Evolutionary conservation across 805 yeast genomes (phyloP), one percentile per base, ranked within the genome.

Genomic region (Candida tallmaniae): DNA sequence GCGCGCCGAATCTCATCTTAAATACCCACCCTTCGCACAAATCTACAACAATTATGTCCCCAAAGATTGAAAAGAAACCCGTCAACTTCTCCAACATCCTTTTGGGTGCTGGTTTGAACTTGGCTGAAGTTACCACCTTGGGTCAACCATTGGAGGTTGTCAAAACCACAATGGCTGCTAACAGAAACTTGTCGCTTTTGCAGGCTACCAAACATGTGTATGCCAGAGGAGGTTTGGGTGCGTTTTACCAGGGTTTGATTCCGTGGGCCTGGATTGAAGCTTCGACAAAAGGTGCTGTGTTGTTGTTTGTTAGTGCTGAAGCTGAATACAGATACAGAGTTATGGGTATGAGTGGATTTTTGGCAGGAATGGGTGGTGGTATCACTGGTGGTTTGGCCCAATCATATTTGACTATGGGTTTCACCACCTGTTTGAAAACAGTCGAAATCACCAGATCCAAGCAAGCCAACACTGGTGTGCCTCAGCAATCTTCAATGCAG

Each of bases 251-350:
- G 62, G 98, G 98, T 21, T 72, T 93, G 56, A 89, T 90, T 45
- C 98, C 98, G 30, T 93, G 98, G 98, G 98, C 97, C 5, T 89
- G 97, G 97, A 84, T 93, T 48, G 98, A 90, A 63, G 98, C 96
- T 7, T 84, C 96, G n/a, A 93, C 98, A 23, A 93, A 93, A 61
- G 98, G 98, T 58, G 97, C 97, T 4, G 96, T 89, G 6, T 70
- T 93, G 37, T 70, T 93, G 47, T 93, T 93, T 51, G 96, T 88
- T 22, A 82, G 95, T 29, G 79, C 94, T 29, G 97, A 93, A 57
- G 84, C 88, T 34, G 97, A 93, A 62, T 86, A 85, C 60, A 74
- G 73, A 31, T 77, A 80, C 50, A 79, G 72, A 51, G 61, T 58
- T 22, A 40, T 81, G 14, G 94, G 95, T 33, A 41, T 74, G 69